A percentile compares a stretch with the other conserved stretches of the same genome.
Evolutionary conservation across 257 asterid genomes (phyloP).

Genomic region (Avicennia marina): DNA sequence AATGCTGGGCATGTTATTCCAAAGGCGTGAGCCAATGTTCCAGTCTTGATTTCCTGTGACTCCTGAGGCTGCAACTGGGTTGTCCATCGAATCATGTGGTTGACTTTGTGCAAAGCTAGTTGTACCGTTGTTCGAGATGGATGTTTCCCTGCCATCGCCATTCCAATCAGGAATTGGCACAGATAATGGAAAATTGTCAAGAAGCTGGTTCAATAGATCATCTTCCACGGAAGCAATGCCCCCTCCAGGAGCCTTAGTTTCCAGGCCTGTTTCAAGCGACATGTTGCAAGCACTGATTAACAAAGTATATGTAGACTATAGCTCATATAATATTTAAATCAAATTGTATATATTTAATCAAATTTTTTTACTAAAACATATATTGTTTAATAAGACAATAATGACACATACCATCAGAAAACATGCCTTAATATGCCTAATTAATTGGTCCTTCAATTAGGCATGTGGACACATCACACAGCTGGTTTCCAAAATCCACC

Average conservation of each 20-base stretch:
- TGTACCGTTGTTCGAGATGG: conserved; percentile 23
- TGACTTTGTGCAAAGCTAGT: conserved; percentile 11
- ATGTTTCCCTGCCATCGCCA: conserved; percentile 25
- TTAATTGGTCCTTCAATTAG: too few relatives aligned
- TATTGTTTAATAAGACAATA: too few relatives aligned
- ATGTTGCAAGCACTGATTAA: neutral
- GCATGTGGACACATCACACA: too few relatives aligned
- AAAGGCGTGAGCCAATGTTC: conserved; percentile 35
- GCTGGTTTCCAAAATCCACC: too few relatives aligned
- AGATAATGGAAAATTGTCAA: conserved; percentile 48
- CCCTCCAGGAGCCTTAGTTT: neutral
- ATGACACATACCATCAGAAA: too few relatives aligned
- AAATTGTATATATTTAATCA: too few relatives aligned
- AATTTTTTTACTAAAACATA: too few relatives aligned
- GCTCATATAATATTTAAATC: too few relatives aligned
- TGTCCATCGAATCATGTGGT: conserved; percentile 19
- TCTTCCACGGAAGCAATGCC: conserved; percentile 37
- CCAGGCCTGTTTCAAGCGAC: neutral
- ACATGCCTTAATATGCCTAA: too few relatives aligned
- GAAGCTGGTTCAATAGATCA: conserved; percentile 40
- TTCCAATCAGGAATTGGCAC: conserved; percentile 56
- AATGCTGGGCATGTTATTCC: conserved; percentile 56
- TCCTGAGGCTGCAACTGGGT: conserved; percentile 20
- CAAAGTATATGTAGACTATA: too few relatives aligned
- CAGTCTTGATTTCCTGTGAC: conserved; percentile 29